Evolutionary conservation across 371 early-diverging fungal genomes (phyloP).

Genomic region (Mortierella sp.): DNA sequence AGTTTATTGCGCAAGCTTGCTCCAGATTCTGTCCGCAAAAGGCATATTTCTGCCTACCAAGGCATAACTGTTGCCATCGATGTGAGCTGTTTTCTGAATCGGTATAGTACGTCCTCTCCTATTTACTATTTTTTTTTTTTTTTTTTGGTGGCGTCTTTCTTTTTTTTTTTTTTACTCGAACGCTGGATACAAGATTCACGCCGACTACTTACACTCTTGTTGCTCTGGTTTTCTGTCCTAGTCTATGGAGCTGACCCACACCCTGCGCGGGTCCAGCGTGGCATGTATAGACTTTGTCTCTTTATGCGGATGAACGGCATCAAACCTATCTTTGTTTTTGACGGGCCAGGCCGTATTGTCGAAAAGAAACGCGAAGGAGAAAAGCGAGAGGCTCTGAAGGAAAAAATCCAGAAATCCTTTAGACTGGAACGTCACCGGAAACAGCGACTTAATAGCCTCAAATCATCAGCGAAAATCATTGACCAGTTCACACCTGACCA

Average conservation of each 20-base stretch:
- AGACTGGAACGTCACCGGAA: slow-evolving; percentile 27
- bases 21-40: slow-evolving; percentile 51
- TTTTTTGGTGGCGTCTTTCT: not conserved
- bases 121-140: not conserved
- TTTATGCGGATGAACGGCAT: slow-evolving; percentile 60
- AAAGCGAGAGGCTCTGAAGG: slow-evolving; percentile 50
- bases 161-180: not conserved
- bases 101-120: slow-evolving; percentile 53
- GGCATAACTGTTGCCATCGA: slow-evolving; percentile 64
- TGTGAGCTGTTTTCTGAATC: slow-evolving; percentile 69
- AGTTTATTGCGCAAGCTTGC: slow-evolving; percentile 60
- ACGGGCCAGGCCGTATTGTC: slow-evolving; percentile 57
- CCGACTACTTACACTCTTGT: not conserved
- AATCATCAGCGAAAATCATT: slow-evolving; percentile 26
- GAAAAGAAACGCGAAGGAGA: slow-evolving; percentile 60
- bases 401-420: slow-evolving; percentile 38
- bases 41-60: slow-evolving; percentile 51
- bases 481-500: slow-evolving; percentile 2
- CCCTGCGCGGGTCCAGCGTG: slow-evolving; percentile 60
- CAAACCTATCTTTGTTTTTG: slow-evolving; percentile 72
- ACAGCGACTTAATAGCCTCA: slow-evolving; percentile 20
- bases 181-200: too few species aligned
- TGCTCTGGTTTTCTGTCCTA: slow-evolving; percentile 21
- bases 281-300: slow-evolving; percentile 60
- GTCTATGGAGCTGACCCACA: slow-evolving; percentile 60